phyloP scores from a whole-genome alignment of 345 rosid species.

The Syzygium grande region DNA sequence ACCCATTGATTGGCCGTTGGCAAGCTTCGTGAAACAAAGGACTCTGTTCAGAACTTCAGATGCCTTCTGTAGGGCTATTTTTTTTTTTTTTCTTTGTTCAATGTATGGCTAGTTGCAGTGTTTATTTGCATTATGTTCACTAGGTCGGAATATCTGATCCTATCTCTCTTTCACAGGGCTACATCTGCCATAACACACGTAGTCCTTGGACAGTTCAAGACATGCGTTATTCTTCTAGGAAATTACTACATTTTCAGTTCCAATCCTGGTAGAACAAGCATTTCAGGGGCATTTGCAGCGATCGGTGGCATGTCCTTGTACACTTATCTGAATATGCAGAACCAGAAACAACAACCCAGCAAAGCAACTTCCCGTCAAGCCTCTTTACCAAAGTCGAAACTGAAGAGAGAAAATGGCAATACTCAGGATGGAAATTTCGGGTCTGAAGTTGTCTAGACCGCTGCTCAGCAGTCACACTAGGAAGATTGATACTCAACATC shows the following conservation, averaged over 20 bases:
- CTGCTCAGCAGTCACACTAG: background rate
- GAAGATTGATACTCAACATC: background rate
- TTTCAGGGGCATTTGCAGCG: conserved; percentile 56
- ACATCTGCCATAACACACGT: conserved; percentile 70
- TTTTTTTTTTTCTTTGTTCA: no score
- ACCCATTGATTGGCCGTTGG: background rate
- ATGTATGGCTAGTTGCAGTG: background rate
- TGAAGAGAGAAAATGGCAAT: conserved; percentile 35
- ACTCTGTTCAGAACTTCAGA: no score
- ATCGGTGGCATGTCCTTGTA: conserved; percentile 62
- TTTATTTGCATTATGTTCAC: background rate
- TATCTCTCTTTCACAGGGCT: conserved; percentile 27
- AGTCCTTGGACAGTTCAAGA: conserved; percentile 76
- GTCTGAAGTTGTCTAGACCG: conserved; percentile 1
- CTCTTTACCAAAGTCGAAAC: conserved; percentile 32
- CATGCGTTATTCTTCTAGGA: conserved; percentile 62
- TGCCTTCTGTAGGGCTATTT: background rate
- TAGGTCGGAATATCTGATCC: background rate
- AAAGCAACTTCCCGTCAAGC: conserved; percentile 17
- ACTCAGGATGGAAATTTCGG: conserved; percentile 16
- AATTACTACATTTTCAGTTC: conserved; percentile 50
- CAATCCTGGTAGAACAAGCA: conserved; percentile 56
- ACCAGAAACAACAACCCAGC: conserved; percentile 22
- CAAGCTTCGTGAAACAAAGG: no score
- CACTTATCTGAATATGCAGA: conserved; percentile 40